These are phyloP conservation scores for Scutellaria minor DNA, from an alignment of 257 asterid species.

Conservation along the genomic window DNA sequence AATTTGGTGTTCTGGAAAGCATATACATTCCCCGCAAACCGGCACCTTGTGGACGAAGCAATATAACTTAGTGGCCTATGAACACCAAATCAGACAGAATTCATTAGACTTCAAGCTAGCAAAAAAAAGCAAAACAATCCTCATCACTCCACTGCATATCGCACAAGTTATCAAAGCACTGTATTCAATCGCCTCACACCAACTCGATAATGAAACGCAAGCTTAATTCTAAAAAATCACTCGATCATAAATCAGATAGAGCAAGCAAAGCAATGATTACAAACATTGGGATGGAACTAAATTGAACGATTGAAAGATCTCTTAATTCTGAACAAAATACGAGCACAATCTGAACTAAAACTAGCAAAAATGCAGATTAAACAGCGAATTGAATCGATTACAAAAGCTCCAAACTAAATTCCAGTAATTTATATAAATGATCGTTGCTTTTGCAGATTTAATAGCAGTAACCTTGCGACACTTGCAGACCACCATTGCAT, in stretches of 20 bases:
- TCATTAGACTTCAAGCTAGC: slow-evolving; percentile 24
- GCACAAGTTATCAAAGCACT: not conserved
- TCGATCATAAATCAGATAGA: slow-evolving; percentile 25
- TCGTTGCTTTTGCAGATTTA: not conserved
- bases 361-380: slow-evolving; percentile 15
- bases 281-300: not conserved
- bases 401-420: slow-evolving; percentile 15
- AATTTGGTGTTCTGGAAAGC: slow-evolving; percentile 90
- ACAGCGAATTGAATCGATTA: not conserved
- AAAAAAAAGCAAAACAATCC: slow-evolving; percentile 19
- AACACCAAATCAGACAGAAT: slow-evolving; percentile 33
- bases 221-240: slow-evolving; percentile 25
- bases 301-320: slow-evolving; percentile 21
- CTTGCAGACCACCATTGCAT: slow-evolving; percentile 89
- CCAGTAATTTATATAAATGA: not conserved
- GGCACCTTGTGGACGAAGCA: slow-evolving; percentile 99
- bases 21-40: slow-evolving; percentile 94
- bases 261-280: not conserved
- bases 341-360: slow-evolving; percentile 50
- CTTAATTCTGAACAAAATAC: not conserved
- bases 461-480: slow-evolving; percentile 80
- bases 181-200: slow-evolving; percentile 5
- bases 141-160: slow-evolving; percentile 23
- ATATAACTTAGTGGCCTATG: slow-evolving; percentile 89
- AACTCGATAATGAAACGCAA: slow-evolving; percentile 11